Evolutionary conservation across 148 eudicot genomes (phyloP).

Genomic region (Arctostaphylos glauca): DNA sequence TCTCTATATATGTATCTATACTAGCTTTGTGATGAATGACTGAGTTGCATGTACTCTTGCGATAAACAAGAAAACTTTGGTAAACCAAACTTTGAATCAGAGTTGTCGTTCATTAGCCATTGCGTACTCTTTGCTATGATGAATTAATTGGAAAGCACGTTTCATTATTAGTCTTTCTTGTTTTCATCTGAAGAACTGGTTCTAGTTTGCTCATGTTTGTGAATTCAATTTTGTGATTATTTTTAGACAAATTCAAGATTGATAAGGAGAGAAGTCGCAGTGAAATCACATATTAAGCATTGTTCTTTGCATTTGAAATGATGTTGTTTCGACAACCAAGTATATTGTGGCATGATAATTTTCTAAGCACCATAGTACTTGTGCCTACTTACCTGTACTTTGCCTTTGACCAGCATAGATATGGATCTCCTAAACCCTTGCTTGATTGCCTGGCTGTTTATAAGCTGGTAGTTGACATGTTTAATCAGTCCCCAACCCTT

Average conservation of each 20-base stretch:
- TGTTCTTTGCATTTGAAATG: background rate
- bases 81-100: background rate
- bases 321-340: too few relatives aligned
- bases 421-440: background rate
- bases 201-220: too few relatives aligned
- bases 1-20: too few relatives aligned
- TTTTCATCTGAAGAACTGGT: too few relatives aligned
- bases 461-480: too few relatives aligned
- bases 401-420: background rate
- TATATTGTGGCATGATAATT: background rate
- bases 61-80: conserved; percentile 1
- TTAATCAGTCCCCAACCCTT: too few relatives aligned
- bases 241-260: background rate
- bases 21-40: background rate
- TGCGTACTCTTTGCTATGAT: background rate
- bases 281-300: background rate
- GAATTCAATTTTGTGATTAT: background rate
- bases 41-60: background rate
- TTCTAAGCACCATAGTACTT: background rate
- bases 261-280: background rate
- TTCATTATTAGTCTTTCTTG: too few relatives aligned
- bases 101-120: background rate
- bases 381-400: background rate
- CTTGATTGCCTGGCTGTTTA: too few relatives aligned
- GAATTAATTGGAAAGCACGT: too few relatives aligned